Evolutionary conservation across 257 asterid genomes (phyloP).

Genomic region (Galeopsis tetrahit): DNA sequence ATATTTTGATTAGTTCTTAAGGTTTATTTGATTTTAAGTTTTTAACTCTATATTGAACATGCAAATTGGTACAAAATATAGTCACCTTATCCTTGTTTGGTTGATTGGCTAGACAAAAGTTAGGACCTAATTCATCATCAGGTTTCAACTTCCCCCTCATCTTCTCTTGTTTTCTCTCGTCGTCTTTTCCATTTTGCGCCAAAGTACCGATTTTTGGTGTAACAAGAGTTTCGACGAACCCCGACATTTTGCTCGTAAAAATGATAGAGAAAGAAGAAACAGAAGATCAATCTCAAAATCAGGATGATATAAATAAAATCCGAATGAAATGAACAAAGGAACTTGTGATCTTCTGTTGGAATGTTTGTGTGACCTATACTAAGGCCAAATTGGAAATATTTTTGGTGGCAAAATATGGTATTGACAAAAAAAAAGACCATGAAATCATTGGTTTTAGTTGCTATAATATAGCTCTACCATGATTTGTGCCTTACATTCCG

Average conservation of each 20-base stretch:
- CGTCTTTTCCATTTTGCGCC: constrained; percentile 21
- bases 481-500: not conserved
- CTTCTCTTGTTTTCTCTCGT: not conserved
- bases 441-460: not conserved
- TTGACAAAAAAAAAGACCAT: not conserved
- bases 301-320: not conserved
- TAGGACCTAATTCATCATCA: constrained; percentile 10
- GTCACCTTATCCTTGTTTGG: constrained; percentile 29
- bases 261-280: not conserved
- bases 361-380: not conserved
- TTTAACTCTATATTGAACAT: not conserved
- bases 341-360: not conserved
- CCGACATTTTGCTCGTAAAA: constrained; percentile 27
- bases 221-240: constrained; percentile 31
- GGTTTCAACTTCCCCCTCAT: constrained; percentile 9
- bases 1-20: not conserved
- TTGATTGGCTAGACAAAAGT: constrained; percentile 5
- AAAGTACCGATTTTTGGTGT: constrained; percentile 26
- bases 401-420: not conserved
- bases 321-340: not conserved
- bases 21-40: not conserved
- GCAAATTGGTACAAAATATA: not conserved
- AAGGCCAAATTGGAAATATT: not conserved
- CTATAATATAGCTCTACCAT: constrained; percentile 22
- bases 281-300: not conserved